phyloP scores from a whole-genome alignment of 495 filamentous ascomycete genomes.

The Tuber magnatum region DNA sequence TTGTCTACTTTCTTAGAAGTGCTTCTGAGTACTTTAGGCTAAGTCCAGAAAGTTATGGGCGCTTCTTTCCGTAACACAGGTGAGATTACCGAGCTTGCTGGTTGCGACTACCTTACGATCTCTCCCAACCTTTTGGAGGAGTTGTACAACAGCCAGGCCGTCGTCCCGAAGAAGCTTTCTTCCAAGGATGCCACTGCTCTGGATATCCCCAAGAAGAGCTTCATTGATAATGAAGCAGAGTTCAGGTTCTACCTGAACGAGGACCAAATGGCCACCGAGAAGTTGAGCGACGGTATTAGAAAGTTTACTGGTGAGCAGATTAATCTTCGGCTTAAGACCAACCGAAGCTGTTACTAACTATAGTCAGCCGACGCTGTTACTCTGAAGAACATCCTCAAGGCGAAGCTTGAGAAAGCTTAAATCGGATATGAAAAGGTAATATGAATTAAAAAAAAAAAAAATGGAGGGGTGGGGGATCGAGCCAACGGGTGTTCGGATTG shows the following conservation, averaged over 20 bases:
- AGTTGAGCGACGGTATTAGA: constrained; percentile 96
- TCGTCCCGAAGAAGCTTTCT: constrained; percentile 90
- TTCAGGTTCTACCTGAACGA: constrained; percentile 99
- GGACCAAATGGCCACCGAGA: constrained; percentile 97
- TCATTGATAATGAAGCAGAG: constrained; percentile 77
- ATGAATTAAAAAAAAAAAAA: no score
- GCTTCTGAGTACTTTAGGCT: constrained; percentile 8
- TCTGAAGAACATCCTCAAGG: constrained; percentile 82
- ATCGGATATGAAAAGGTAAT: constrained; percentile 2
- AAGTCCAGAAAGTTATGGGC: constrained; percentile 74
- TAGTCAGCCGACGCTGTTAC: constrained; percentile 71
- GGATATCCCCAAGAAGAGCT: constrained; percentile 77
- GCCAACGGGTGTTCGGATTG: not conserved
- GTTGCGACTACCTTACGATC: constrained; percentile 98
- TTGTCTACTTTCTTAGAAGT: not conserved
- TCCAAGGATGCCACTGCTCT: constrained; percentile 56
- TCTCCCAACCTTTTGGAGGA: constrained; percentile 91
- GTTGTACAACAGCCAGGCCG: constrained; percentile 67
- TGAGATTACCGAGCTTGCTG: constrained; percentile 95
- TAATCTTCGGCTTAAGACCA: not conserved
- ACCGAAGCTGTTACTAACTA: constrained; percentile 6
- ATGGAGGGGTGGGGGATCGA: no score
- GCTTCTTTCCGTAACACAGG: constrained; percentile 92
- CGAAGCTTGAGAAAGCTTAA: constrained; percentile 49
- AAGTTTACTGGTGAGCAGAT: constrained; percentile 63